A percentile compares a stretch with the other conserved stretches of the same genome.
Evolutionary conservation across 1,284 basidiomycete species (phyloP).

Genomic region (Trametes pubescens): DNA sequence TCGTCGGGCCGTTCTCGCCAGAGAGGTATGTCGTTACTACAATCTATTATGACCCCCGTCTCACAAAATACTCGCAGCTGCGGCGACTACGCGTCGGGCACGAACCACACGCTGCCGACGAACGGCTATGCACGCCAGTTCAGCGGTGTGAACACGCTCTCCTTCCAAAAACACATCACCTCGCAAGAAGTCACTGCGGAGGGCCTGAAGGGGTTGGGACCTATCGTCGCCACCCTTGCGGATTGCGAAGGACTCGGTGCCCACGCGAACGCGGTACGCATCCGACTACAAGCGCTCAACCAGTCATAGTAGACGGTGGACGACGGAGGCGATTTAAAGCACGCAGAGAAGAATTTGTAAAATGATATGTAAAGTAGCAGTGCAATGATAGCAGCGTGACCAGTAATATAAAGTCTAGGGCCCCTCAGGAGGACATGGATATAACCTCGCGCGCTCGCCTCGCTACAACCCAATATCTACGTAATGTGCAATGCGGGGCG

Average conservation of each 20-base stretch:
- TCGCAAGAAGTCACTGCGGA: conserved; percentile 89
- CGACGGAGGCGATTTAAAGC: background rate
- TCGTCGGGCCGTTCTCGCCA: conserved; percentile 93
- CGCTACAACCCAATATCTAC: conserved; percentile 25
- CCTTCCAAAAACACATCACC: conserved; percentile 99
- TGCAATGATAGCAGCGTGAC: conserved; percentile 39
- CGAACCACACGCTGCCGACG: conserved; percentile 96
- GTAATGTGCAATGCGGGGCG: conserved; percentile 14
- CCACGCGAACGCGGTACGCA: conserved; percentile 89
- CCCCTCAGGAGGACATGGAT: conserved; percentile 28
- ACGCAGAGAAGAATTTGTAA: conserved; percentile 24
- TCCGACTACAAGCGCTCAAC: conserved; percentile 57
- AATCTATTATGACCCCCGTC: too few relatives aligned
- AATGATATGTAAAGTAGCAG: conserved; percentile 37
- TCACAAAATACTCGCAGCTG: conserved; percentile 60
- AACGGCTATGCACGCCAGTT: conserved; percentile 98
- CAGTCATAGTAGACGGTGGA: conserved; percentile 6
- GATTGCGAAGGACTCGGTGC: conserved; percentile 96
- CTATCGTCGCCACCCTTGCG: conserved; percentile 90
- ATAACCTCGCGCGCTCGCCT: conserved; percentile 30
- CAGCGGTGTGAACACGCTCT: conserved; percentile 96
- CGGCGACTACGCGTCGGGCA: conserved; percentile 98
- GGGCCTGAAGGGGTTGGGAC: conserved; percentile 85
- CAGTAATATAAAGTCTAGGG: conserved; percentile 39
- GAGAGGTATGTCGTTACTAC: conserved; percentile 84